Evolutionary conservation across 768 basidiomycete genomes (phyloP).

Genomic region (Imleria badia): DNA sequence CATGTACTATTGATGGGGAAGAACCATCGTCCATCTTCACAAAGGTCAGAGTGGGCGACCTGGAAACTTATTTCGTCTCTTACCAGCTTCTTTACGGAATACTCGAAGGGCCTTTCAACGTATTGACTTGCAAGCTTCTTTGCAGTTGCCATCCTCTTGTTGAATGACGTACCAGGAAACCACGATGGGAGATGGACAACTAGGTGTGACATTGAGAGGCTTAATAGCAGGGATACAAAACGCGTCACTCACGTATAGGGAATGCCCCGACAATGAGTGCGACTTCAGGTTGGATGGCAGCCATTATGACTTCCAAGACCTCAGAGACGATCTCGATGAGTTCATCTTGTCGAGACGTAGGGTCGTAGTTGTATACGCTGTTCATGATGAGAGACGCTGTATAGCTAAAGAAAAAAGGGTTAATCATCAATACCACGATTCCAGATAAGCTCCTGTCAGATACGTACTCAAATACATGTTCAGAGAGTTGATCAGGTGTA

Average conservation of each 20-base stretch:
- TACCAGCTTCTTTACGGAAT: not conserved
- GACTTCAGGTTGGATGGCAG: not conserved
- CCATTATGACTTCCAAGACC: not conserved
- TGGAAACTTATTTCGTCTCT: not conserved
- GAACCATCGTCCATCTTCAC: not conserved
- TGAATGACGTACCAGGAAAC: not conserved
- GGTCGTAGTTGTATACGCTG: constrained; percentile 7
- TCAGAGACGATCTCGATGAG: not conserved
- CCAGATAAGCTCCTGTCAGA: not conserved
- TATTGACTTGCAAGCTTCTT: not conserved
- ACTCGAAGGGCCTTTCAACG: not conserved
- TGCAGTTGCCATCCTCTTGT: not conserved
- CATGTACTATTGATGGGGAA: not conserved
- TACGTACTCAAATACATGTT: constrained; percentile 32
- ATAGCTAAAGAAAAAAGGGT: not conserved
- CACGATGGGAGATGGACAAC: not conserved
- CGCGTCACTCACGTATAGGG: not conserved
- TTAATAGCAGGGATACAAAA: not conserved
- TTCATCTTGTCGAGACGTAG: not conserved
- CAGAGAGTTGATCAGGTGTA: constrained; percentile 30
- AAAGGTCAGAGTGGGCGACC: not conserved
- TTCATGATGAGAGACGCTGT: constrained; percentile 1
- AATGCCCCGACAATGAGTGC: not conserved
- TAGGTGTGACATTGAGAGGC: not conserved
- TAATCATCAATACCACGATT: no score